phyloP scores from a whole-genome alignment of 83 land plant genomes.

The Picea engelmannii region DNA sequence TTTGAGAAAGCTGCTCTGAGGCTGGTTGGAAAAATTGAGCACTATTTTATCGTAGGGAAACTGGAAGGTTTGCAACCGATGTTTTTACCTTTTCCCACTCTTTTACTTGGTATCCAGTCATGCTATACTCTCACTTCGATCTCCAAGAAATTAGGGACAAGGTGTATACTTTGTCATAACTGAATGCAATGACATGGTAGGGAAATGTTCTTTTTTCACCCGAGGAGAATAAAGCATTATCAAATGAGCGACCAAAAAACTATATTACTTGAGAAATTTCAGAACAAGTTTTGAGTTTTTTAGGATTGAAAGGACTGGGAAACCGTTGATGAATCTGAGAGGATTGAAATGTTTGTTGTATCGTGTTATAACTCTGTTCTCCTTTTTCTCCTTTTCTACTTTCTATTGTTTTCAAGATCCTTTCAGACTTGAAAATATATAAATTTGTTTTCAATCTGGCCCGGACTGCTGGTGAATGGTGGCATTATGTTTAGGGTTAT shows the following conservation, averaged over 20 bases:
- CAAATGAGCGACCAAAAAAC: neutral
- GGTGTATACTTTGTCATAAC: neutral
- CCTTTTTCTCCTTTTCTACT: too few relatives aligned
- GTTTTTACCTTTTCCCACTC: neutral
- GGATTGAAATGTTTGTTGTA: too few relatives aligned
- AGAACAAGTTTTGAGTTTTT: neutral
- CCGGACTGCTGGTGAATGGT: too few relatives aligned
- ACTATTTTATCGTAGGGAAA: neutral
- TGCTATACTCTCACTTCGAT: neutral
- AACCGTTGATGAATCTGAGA: too few relatives aligned
- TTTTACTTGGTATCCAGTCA: neutral
- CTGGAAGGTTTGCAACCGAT: neutral
- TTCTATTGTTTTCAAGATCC: too few relatives aligned
- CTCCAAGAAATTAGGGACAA: neutral
- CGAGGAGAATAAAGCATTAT: neutral
- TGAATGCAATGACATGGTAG: neutral
- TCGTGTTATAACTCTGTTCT: too few relatives aligned
- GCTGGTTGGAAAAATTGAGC: neutral
- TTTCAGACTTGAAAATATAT: too few relatives aligned
- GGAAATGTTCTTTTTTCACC: neutral
- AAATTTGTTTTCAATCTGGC: too few relatives aligned
- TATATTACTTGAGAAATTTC: neutral
- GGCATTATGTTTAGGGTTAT: too few relatives aligned
- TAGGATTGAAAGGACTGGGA: neutral
- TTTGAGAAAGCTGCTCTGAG: neutral